phyloP scores from a whole-genome alignment of 1,284 basidiomycete species.

The Marasmius sp. region DNA sequence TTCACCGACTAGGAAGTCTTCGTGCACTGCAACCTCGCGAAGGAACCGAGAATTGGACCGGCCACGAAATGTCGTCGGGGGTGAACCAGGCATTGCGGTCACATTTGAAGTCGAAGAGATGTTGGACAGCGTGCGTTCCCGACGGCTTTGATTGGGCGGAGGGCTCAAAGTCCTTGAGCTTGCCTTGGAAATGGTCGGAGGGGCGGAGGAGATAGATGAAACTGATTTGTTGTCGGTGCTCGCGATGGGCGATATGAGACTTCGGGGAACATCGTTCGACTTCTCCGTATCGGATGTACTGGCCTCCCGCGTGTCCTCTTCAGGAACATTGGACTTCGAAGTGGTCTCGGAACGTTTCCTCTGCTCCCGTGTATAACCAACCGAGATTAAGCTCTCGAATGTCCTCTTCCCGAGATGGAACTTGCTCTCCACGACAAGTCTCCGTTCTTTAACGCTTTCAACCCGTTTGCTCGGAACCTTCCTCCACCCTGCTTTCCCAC shows the following conservation, averaged over 20 bases:
- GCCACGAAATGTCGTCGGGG: slow-evolving; percentile 19
- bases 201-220: slow-evolving; percentile 4
- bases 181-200: background rate
- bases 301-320: too few relatives aligned
- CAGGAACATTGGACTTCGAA: background rate
- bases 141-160: background rate
- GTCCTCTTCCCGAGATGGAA: background rate
- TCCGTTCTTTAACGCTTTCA: background rate
- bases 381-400: background rate
- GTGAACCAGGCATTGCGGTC: slow-evolving; percentile 4
- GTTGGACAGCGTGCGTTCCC: background rate
- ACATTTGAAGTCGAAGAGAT: background rate
- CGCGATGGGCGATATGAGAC: background rate
- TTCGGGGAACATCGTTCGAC: slow-evolving; percentile 14
- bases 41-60: slow-evolving; percentile 53
- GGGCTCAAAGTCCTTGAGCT: background rate
- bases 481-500: background rate
- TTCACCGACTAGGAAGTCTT: slow-evolving; percentile 68
- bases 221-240: background rate
- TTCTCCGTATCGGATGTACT: slow-evolving; percentile 32
- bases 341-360: background rate
- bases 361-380: background rate
- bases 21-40: slow-evolving; percentile 52
- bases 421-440: background rate
- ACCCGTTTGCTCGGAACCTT: background rate